Conservation (phyloP, 2,329 filamentous ascomycete species). For the Paraconiothyrium sp. region DNA sequence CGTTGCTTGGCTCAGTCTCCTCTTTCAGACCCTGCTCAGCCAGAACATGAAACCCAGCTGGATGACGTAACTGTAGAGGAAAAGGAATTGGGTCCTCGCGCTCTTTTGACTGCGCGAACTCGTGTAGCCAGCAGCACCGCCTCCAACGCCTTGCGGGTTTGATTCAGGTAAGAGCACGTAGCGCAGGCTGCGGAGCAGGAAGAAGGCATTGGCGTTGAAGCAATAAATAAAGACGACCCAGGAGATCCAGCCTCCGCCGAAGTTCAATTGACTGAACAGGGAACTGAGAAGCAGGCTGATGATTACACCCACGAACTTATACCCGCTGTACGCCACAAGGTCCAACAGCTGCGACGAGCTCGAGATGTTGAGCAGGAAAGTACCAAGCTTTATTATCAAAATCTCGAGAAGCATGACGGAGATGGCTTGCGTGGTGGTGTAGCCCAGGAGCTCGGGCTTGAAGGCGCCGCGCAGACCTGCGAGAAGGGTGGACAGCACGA, state of each 20-base stretch:
- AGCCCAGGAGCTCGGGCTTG: slow-evolving; percentile 90
- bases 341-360: slow-evolving; percentile 94
- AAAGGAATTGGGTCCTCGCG: slow-evolving; percentile 46
- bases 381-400: slow-evolving; percentile 87
- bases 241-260: slow-evolving; percentile 86
- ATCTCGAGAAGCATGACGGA: slow-evolving; percentile 89
- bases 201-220: slow-evolving; percentile 93
- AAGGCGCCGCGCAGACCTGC: slow-evolving; percentile 91
- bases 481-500: slow-evolving; percentile 88
- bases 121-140: slow-evolving; percentile 66
- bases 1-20: neutral
- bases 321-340: slow-evolving; percentile 93
- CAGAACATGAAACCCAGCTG: slow-evolving; percentile 96
- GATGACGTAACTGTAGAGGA: slow-evolving; percentile 81
- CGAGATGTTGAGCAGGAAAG: slow-evolving; percentile 91
- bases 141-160: slow-evolving; percentile 33
- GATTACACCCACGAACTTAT: slow-evolving; percentile 98
- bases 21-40: slow-evolving; percentile 56
- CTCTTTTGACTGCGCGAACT: slow-evolving; percentile 78
- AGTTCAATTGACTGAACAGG: slow-evolving; percentile 67
- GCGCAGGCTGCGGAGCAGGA: slow-evolving; percentile 91
- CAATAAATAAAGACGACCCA: slow-evolving; percentile 93
- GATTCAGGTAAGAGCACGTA: slow-evolving; percentile 90
- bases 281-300: slow-evolving; percentile 83
- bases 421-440: slow-evolving; percentile 85